phyloP scores from a whole-genome alignment of 257 asterid genomes.

The Solanum rostratum region DNA sequence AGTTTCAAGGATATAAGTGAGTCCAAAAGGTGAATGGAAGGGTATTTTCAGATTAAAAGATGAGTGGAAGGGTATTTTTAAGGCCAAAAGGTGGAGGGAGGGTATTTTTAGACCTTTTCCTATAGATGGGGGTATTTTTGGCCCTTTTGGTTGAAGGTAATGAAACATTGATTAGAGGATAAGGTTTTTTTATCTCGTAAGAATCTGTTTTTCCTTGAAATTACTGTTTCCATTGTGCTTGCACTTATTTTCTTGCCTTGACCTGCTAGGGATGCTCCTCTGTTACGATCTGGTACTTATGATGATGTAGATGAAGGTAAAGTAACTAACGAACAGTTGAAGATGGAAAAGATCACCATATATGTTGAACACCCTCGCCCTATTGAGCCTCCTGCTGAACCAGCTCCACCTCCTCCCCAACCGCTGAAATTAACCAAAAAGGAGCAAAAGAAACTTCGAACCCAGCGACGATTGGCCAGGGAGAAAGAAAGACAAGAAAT shows the following conservation, averaged over 20 bases:
- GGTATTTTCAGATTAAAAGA: too few species aligned
- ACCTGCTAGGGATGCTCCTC: slow-evolving; percentile 66
- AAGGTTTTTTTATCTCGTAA: neutral
- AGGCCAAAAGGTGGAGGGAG: too few species aligned
- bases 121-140: too few species aligned
- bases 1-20: too few species aligned
- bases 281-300: slow-evolving; percentile 48
- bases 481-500: slow-evolving; percentile 95
- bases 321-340: slow-evolving; percentile 33
- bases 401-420: slow-evolving; percentile 92
- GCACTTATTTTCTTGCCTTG: neutral
- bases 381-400: slow-evolving; percentile 86
- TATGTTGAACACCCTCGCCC: slow-evolving; percentile 91
- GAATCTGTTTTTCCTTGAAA: neutral
- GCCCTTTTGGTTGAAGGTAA: neutral
- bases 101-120: too few species aligned
- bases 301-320: slow-evolving; percentile 37
- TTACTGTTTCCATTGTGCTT: neutral
- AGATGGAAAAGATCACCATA: slow-evolving; percentile 67
- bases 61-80: too few species aligned
- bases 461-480: slow-evolving; percentile 77
- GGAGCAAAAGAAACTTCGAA: slow-evolving; percentile 96
- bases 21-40: too few species aligned
- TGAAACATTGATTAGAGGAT: neutral
- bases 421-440: slow-evolving; percentile 83